Evolutionary conservation across 352 stramenopile genomes (phyloP), one percentile per base, ranked within the genome.

Genomic region (Saprolegnia diclina): DNA sequence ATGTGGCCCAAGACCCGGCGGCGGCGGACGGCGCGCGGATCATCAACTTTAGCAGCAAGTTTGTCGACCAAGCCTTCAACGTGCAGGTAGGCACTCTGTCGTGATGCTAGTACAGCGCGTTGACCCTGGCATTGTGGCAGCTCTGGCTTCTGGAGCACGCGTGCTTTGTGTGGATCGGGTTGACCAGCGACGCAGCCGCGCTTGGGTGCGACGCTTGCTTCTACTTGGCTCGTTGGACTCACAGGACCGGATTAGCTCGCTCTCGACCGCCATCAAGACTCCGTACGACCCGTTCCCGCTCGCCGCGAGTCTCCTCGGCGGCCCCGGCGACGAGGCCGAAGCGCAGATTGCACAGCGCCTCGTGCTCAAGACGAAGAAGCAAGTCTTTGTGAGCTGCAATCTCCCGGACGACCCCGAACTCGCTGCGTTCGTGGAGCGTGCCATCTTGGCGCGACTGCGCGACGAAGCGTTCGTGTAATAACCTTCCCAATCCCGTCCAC

Each of bases 351-450:
- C 82, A 14, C 85, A 94, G 68, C 74, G 83, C 40, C 75, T 94
- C 18, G 82, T 83, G 52, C 72, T 77, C 22, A 79, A 82, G 38
- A 89, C 85, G 7, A 78, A 76, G 0, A 77, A 78, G 0, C 85
- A 92, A 71, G 90, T 83, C 44, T 94, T 94, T 53, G 83, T 94
- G 64, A 92, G 82, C 18, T 94, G 85, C 48, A 82, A 91, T 62
- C 46, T 94, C 45, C 83, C 85, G 0, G 83, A 90, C 54, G 56
- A 88, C 37, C 83, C 84, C 0, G 85, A 94, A 59, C 78, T 94
- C 26, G 81, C 86, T 44, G 75, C 79, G 11, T 89, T 80, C 63
- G 82, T 90, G 2, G 85, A 94, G 63, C 84, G 79, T 42, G 73
- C 88, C 57, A 76, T 94, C 29, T 75, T 79, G 24, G 62, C 77